Evolutionary conservation across 2,329 filamentous ascomycete genomes (phyloP).

Genomic region (Alternaria viburni): DNA sequence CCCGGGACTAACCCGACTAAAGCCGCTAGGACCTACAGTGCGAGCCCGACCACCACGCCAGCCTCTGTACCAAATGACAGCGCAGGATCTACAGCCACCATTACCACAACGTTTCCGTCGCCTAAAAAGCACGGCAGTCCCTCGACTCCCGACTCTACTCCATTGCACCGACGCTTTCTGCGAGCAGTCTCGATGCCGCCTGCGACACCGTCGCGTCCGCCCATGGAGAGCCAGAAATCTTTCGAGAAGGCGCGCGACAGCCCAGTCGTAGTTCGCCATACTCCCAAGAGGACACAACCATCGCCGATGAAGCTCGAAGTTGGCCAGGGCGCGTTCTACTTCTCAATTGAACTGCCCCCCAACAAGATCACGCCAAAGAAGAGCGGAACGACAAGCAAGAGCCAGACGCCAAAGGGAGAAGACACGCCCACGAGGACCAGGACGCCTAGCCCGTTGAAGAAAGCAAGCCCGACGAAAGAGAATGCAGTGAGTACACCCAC

Average conservation of each 20-base stretch:
- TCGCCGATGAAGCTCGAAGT: slow-evolving; percentile 20
- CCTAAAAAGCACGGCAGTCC: slow-evolving; percentile 4
- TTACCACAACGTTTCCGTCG: slow-evolving; percentile 3
- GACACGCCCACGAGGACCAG: not conserved
- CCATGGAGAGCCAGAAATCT: slow-evolving; percentile 7
- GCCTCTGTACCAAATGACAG: slow-evolving; percentile 8
- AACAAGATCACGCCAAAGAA: slow-evolving; percentile 21
- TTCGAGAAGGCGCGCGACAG: slow-evolving; percentile 1
- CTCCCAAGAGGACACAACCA: not conserved
- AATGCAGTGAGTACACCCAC: not conserved
- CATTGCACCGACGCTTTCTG: slow-evolving; percentile 22
- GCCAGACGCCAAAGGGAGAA: slow-evolving; percentile 12
- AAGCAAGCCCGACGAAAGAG: slow-evolving; percentile 1
- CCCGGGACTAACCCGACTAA: not conserved
- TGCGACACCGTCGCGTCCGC: slow-evolving; percentile 22
- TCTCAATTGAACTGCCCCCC: slow-evolving; percentile 24
- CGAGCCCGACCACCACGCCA: slow-evolving; percentile 4
- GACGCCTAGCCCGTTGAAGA: slow-evolving; percentile 9
- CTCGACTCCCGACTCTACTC: slow-evolving; percentile 6
- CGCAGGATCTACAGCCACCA: slow-evolving; percentile 8
- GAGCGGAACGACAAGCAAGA: slow-evolving; percentile 2
- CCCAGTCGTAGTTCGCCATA: slow-evolving; percentile 3
- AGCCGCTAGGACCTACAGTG: slow-evolving; percentile 5
- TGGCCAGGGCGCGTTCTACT: slow-evolving; percentile 27
- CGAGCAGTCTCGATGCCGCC: slow-evolving; percentile 23